Evolutionary conservation across 495 filamentous ascomycete genomes (phyloP), one percentile per base, ranked within the genome.

Genomic region (Aspergillus taichungensis): DNA sequence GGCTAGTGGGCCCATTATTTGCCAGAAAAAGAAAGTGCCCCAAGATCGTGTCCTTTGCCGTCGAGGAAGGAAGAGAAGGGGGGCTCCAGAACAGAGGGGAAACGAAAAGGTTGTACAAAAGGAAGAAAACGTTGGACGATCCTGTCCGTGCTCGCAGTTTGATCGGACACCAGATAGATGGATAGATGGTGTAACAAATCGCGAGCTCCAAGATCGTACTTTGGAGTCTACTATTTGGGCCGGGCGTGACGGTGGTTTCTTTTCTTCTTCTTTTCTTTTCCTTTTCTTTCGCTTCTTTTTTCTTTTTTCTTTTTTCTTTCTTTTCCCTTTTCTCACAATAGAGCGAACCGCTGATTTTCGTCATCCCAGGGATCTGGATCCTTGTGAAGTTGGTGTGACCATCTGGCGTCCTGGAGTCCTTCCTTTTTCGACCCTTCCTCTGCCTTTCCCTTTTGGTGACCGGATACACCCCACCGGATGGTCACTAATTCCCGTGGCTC

Each of bases 101-200:
- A 38, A 24, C 7, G 36, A 38, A 18, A 14, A 38, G 36, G 36
- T 18, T 14, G 13, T 38, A 24, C 14, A 24, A 38, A 43, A 44
- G 27, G 18, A 44, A 43, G 37, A 30, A 49, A 43, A 43, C 49
- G 43, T 50, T 46, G 42, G 45, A 36, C 49, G 46, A 56, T 52
- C 46, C 41, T 44, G 54, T 49, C 50, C 34, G 36, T 50, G 47
- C 48, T 30, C 51, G 50, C 28, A 38, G 47, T 51, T 50, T 43
- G 40, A 47, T 45, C 50, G 49, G 43, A 46, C 24, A 12, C 13
- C 34, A 40, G 40, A 33, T 28, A 44, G 46, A 33, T 28, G 43
- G 46, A 24, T 24, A 24, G 18, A 24, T 24, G 18, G 18, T 24
- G 18, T 24, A 35, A 43, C 36, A 34, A 36, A 46, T 33, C 12